Percentiles rank a stretch among this genome's conserved stretches.
phyloP scores from a whole-genome alignment of 164 flowering plant species.

The Cinnamomum micranthum region DNA sequence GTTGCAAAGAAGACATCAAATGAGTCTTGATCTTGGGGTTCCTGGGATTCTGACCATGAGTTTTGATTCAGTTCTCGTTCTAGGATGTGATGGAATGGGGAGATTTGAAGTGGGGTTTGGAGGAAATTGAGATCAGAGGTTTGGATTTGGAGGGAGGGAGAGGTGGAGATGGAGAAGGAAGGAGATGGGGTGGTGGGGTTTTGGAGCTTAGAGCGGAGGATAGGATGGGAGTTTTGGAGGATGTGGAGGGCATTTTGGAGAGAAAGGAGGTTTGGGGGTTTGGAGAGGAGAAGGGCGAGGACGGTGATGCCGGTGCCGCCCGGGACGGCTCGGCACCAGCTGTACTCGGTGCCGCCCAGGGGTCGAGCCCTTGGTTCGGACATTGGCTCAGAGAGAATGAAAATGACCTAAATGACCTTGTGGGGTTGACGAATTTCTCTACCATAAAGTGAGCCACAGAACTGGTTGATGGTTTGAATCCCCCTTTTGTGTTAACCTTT shows the following conservation, averaged over 20 bases:
- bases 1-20: constrained; percentile 37
- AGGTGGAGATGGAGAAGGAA: constrained; percentile 39
- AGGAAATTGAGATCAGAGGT: constrained; percentile 13
- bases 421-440: too few relatives aligned
- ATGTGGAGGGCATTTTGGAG: constrained; percentile 54
- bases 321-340: constrained; percentile 72
- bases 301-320: constrained; percentile 88
- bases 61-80: constrained; percentile 66
- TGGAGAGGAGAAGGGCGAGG: constrained; percentile 53
- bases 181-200: constrained; percentile 12
- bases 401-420: too few relatives aligned
- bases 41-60: constrained; percentile 39
- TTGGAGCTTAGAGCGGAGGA: constrained; percentile 60
- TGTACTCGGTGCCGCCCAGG: constrained; percentile 62
- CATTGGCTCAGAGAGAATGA: constrained; percentile 7
- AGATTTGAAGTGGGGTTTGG: not conserved
- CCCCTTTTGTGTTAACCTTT: too few relatives aligned
- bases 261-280: constrained; percentile 27
- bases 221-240: constrained; percentile 64
- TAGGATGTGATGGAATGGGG: constrained; percentile 46
- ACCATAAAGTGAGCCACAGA: too few relatives aligned
- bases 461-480: too few relatives aligned
- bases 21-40: constrained; percentile 7
- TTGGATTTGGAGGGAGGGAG: constrained; percentile 35
- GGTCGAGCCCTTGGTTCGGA: constrained; percentile 29